Evolutionary conservation across 2,329 filamentous ascomycete genomes (phyloP), one percentile per base, ranked within the genome.

Genomic region (Trichophyton schoenleinii): DNA sequence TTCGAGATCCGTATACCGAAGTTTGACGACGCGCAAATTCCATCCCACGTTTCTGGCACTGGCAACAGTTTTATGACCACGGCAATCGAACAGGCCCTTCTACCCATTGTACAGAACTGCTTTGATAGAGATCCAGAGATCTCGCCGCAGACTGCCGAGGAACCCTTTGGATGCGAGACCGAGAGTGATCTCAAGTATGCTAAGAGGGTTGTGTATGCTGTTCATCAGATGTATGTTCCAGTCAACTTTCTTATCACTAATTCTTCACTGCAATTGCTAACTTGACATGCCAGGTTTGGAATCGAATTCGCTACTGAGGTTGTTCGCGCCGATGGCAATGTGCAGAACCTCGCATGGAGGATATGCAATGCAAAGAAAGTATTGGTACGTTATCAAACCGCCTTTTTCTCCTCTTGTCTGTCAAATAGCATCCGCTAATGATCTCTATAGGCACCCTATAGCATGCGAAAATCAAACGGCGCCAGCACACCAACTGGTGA

Each of bases 361-460:
- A 89, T 99, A 65, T 94, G 88, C 73, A 95, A 95, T 72, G 94
- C 94, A 41, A 96, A 96, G 79, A 89, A 91, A 75, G 94, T 96
- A 66, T 74, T 97, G 76, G 90, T 95, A 78, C 78, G 87, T 81
- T 42, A 20, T 18, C 9, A 38, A 13, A 1, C 18, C 22, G 38
- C 31, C 42, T 11, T 48, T 28, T 58, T 9, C 15, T 58, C 52
- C n/a, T 58, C 25, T 28, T 31, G 1, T 7, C 28, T 31, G 28
- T 31, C 28, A 20, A 59, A 28, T 11, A 38, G 34, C n/a, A 8
- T 1, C 11, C 13, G 28, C 28, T 55, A 38, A 55, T 31, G 1
- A 3, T 6, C 6, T 25, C n/a, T 55, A 3, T 64, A 87, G 85
- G 86, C 85, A 53, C 86, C 86, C 0, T 88, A 88, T 68, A 87